phyloP scores from a whole-genome alignment of 371 early-diverging fungal genomes.

The Mucor racemosus region DNA sequence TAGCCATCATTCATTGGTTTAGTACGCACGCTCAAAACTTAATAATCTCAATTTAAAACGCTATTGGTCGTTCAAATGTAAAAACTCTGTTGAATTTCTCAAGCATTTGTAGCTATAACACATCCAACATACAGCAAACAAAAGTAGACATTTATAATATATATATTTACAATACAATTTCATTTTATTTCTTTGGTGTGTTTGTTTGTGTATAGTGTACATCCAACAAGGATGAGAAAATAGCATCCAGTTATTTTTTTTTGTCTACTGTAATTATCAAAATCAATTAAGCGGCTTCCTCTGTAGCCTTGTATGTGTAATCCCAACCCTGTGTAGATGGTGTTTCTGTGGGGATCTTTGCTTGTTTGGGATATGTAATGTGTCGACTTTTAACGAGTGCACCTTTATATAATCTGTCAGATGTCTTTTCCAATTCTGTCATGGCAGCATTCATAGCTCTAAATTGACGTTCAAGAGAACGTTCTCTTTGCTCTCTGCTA shows the following conservation, averaged over 20 bases:
- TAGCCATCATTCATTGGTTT: too few relatives aligned
- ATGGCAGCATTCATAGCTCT: constrained; percentile 74
- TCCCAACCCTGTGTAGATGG: constrained; percentile 75
- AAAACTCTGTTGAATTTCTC: too few relatives aligned
- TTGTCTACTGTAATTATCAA: neutral
- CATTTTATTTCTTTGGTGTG: neutral
- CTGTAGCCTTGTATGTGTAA: constrained; percentile 53
- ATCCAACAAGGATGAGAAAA: constrained; percentile 3
- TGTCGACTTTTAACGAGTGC: constrained; percentile 70
- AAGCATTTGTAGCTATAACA: too few relatives aligned
- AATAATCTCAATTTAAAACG: too few relatives aligned
- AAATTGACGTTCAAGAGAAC: constrained; percentile 70
- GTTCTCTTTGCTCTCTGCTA: constrained; percentile 59
- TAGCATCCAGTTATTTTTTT: neutral
- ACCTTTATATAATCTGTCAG: constrained; percentile 66
- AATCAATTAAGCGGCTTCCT: neutral
- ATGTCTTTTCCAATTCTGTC: constrained; percentile 71
- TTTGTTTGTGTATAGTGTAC: neutral
- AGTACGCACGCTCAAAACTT: too few relatives aligned
- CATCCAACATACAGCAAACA: too few relatives aligned
- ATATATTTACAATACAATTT: constrained; percentile 8
- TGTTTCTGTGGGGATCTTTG: constrained; percentile 79
- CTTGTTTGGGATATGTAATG: constrained; percentile 74
- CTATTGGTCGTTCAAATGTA: too few relatives aligned
- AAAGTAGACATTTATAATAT: neutral